Evolutionary conservation across 305 asterid species (phyloP).

Genomic region (Fraxinus angustifolia): DNA sequence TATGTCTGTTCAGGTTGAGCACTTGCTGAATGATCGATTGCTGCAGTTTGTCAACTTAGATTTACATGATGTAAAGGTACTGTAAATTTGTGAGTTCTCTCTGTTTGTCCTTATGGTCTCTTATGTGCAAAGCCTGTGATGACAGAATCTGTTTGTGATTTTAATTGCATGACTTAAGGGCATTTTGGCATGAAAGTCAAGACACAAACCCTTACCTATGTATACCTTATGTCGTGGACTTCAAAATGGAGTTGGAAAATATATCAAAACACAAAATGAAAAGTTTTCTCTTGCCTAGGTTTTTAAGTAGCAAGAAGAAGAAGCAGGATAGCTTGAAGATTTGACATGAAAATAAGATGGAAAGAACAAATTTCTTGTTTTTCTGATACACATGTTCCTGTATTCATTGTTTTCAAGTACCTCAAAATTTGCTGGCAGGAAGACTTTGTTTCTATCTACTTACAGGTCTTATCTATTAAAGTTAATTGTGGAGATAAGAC

Average conservation of each 20-base stretch:
- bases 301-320: neutral
- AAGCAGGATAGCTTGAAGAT: neutral
- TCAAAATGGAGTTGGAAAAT: neutral
- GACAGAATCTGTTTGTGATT: neutral
- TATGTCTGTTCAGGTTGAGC: constrained; percentile 73
- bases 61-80: constrained; percentile 96
- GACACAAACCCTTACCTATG: neutral
- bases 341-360: constrained; percentile 1
- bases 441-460: constrained; percentile 5
- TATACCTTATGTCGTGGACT: neutral
- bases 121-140: neutral
- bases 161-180: neutral
- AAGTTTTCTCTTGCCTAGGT: neutral
- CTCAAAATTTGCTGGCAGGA: constrained; percentile 3
- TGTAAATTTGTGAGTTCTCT: constrained; percentile 14
- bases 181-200: neutral
- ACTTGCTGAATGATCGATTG: constrained; percentile 83
- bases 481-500: neutral
- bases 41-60: constrained; percentile 92
- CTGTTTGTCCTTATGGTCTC: constrained; percentile 11
- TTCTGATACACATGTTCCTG: neutral
- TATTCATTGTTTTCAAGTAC: constrained; percentile 2
- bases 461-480: neutral
- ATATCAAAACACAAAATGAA: neutral
- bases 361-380: neutral